Percentiles rank a stretch among this genome's conserved stretches.
phyloP scores from a whole-genome alignment of 1,284 basidiomycete species.

The Sporisorium scitamineum region DNA sequence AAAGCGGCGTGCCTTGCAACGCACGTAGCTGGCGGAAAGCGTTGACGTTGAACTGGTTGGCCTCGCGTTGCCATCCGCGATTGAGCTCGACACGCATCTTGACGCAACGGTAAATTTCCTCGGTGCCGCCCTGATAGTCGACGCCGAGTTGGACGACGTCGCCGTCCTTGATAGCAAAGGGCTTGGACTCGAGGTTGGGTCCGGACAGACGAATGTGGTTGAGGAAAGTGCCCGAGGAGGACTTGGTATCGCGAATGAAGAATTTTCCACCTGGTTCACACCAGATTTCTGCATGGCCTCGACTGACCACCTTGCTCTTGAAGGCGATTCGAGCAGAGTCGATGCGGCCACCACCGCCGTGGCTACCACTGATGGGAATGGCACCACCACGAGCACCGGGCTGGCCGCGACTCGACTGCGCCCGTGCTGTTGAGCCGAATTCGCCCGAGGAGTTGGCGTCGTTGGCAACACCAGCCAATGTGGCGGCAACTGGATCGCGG shows the following conservation, averaged over 20 bases:
- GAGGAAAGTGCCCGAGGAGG: constrained; percentile 91
- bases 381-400: constrained; percentile 50
- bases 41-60: constrained; percentile 92
- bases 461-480: constrained; percentile 4
- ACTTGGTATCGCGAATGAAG: constrained; percentile 90
- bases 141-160: constrained; percentile 96
- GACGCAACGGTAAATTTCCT: constrained; percentile 97
- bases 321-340: constrained; percentile 77
- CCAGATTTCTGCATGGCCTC: constrained; percentile 96
- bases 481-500: constrained; percentile 22
- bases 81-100: constrained; percentile 92
- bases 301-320: constrained; percentile 93
- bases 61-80: constrained; percentile 83
- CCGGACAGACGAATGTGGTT: constrained; percentile 91
- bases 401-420: constrained; percentile 30
- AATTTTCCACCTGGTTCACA: constrained; percentile 77
- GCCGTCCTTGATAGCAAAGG: constrained; percentile 88
- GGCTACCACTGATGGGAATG: constrained; percentile 65
- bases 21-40: constrained; percentile 84
- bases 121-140: constrained; percentile 96
- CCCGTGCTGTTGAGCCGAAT: constrained; percentile 13
- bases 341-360: constrained; percentile 72
- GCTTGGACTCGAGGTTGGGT: constrained; percentile 80
- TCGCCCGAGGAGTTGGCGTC: constrained; percentile 18
- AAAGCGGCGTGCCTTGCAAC: constrained; percentile 72